phyloP scores from a whole-genome alignment of 2,329 filamentous ascomycete genomes.

The Colletotrichum simmondsii region DNA sequence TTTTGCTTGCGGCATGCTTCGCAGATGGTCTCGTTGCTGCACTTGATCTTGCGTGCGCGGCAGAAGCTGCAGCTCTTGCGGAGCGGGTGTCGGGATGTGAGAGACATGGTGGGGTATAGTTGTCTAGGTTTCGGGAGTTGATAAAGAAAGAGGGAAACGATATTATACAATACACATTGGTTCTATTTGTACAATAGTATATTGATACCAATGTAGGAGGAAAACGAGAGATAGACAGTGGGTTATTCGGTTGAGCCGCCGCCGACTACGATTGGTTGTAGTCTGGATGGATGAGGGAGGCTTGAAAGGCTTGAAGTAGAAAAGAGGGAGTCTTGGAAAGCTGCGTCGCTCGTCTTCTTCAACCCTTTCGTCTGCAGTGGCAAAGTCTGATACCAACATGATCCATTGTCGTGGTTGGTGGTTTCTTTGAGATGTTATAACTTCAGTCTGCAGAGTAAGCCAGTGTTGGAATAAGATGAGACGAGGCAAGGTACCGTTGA shows the following conservation, averaged over 20 bases:
- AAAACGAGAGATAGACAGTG: neutral
- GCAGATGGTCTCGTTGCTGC: slow-evolving; percentile 50
- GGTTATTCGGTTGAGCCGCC: neutral
- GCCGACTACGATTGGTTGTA: neutral
- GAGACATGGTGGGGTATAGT: slow-evolving; percentile 3
- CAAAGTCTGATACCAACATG: neutral
- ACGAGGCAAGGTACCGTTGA: neutral
- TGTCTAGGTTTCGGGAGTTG: neutral
- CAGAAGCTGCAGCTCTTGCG: slow-evolving; percentile 49
- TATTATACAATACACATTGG: neutral
- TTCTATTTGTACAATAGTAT: neutral
- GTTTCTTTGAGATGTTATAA: neutral
- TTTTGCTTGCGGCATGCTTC: slow-evolving; percentile 49
- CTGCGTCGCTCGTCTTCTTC: neutral
- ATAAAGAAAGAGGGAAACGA: neutral
- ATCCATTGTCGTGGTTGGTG: neutral
- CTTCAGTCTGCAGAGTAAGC: neutral
- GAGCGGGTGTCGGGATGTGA: slow-evolving; percentile 43
- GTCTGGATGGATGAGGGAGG: neutral
- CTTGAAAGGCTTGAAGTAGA: neutral
- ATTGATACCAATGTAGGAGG: neutral
- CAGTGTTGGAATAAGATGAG: neutral
- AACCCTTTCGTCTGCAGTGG: neutral
- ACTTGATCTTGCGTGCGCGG: slow-evolving; percentile 51
- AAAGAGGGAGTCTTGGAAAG: neutral